phyloP scores from a whole-genome alignment of 352 stramenopile genomes.

The Pythium coloratum region DNA sequence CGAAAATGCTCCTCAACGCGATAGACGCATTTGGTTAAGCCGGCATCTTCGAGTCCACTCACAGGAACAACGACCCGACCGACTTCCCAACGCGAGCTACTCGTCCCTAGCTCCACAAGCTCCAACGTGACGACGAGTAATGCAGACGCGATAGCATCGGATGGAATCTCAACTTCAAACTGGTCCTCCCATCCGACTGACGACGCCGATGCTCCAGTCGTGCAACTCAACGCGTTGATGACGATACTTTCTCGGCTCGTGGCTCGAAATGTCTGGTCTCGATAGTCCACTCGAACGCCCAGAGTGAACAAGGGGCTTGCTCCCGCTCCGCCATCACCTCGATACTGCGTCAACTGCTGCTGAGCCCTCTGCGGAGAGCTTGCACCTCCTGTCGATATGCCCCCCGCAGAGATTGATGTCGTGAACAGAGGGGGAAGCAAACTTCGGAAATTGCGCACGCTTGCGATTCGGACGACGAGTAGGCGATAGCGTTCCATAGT shows the following conservation, averaged over 20 bases:
- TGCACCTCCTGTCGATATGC: not conserved
- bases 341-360: conserved; percentile 27
- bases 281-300: conserved; percentile 49
- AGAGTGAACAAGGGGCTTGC: conserved; percentile 34
- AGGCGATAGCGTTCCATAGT: conserved; percentile 50
- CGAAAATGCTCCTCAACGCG: conserved; percentile 60
- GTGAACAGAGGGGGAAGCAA: conserved; percentile 36
- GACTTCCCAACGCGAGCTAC: conserved; percentile 42
- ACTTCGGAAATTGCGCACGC: conserved; percentile 44
- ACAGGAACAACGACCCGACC: conserved; percentile 41
- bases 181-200: conserved; percentile 63
- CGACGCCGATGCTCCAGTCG: conserved; percentile 18
- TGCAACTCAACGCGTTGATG: conserved; percentile 26
- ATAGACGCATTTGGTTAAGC: conserved; percentile 30
- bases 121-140: conserved; percentile 51
- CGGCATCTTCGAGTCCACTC: conserved; percentile 40
- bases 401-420: not conserved
- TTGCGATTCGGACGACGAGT: conserved; percentile 49
- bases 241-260: conserved; percentile 51
- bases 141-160: conserved; percentile 21
- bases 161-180: conserved; percentile 54
- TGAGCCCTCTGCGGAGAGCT: conserved; percentile 17
- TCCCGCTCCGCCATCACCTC: conserved; percentile 30
- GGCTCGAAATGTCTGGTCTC: conserved; percentile 39
- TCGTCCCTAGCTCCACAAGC: conserved; percentile 35